Percentiles rank a stretch among this genome's conserved stretches.
Conservation (phyloP, 176 grass and related monocot species). For the Oryza meyeriana region DNA sequence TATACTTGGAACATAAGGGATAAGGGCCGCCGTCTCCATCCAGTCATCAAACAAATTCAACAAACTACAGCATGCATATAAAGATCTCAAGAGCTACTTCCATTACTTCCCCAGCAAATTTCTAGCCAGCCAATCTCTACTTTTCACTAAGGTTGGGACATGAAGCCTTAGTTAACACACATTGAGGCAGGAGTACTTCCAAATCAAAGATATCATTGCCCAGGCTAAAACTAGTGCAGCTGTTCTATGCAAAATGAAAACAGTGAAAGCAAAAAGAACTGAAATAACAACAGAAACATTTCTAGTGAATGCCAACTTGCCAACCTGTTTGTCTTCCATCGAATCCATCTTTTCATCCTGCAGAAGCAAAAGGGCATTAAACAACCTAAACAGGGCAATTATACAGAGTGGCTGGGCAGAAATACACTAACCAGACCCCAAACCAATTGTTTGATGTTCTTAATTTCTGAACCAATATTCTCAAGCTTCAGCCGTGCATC, state of each 20-base stretch:
- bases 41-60: neutral
- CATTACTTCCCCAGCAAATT: neutral
- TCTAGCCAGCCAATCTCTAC: neutral
- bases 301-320: neutral
- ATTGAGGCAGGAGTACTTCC: neutral
- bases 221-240: neutral
- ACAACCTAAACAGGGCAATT: slow-evolving; percentile 25
- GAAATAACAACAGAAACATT: slow-evolving; percentile 20
- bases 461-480: slow-evolving; percentile 81
- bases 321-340: slow-evolving; percentile 87
- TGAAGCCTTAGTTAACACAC: neutral
- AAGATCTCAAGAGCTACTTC: neutral
- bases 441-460: slow-evolving; percentile 76
- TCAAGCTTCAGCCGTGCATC: slow-evolving; percentile 75
- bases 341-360: slow-evolving; percentile 91
- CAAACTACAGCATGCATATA: neutral
- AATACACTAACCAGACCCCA: slow-evolving; percentile 75
- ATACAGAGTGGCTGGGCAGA: neutral
- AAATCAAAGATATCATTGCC: neutral
- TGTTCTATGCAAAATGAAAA: neutral
- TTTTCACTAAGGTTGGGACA: neutral
- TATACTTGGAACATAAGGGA: neutral
- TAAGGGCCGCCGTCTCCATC: neutral
- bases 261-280: neutral
- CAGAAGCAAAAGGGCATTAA: slow-evolving; percentile 21